Evolutionary conservation across 768 basidiomycete genomes (phyloP).

Genomic region (Daedaleopsis sinensis): DNA sequence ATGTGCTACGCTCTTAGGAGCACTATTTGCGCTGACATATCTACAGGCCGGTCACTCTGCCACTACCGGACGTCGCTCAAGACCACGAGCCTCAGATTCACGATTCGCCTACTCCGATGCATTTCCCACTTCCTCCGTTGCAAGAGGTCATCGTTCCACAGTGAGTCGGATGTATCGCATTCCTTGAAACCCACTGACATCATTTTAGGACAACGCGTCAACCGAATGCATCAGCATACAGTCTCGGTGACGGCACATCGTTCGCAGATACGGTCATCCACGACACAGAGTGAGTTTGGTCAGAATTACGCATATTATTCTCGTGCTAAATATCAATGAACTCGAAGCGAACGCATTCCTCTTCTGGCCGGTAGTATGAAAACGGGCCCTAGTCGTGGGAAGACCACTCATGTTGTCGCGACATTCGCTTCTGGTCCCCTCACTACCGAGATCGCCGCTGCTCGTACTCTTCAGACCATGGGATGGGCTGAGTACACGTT

Average conservation of each 20-base stretch:
- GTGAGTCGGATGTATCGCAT: constrained; percentile 14
- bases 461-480: constrained; percentile 42
- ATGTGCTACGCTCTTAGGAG: constrained; percentile 12
- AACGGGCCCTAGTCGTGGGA: constrained; percentile 19
- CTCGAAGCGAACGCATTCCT: constrained; percentile 54
- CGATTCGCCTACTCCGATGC: constrained; percentile 30
- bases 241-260: constrained; percentile 17
- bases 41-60: neutral
- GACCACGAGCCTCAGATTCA: constrained; percentile 8
- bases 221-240: constrained; percentile 22
- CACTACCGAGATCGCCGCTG: constrained; percentile 23
- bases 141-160: constrained; percentile 43
- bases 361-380: constrained; percentile 40
- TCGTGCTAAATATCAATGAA: neutral
- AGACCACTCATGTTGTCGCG: constrained; percentile 17
- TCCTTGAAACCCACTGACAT: neutral
- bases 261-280: constrained; percentile 9
- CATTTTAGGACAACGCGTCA: constrained; percentile 18
- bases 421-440: constrained; percentile 23
- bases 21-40: neutral
- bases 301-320: neutral
- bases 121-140: constrained; percentile 48
- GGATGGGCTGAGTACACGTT: constrained; percentile 80
- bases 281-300: constrained; percentile 21
- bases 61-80: constrained; percentile 1